These are phyloP conservation scores for Phytopythium litorale DNA, from an alignment of 352 stramenopile genomes.

Conservation along the genomic window DNA sequence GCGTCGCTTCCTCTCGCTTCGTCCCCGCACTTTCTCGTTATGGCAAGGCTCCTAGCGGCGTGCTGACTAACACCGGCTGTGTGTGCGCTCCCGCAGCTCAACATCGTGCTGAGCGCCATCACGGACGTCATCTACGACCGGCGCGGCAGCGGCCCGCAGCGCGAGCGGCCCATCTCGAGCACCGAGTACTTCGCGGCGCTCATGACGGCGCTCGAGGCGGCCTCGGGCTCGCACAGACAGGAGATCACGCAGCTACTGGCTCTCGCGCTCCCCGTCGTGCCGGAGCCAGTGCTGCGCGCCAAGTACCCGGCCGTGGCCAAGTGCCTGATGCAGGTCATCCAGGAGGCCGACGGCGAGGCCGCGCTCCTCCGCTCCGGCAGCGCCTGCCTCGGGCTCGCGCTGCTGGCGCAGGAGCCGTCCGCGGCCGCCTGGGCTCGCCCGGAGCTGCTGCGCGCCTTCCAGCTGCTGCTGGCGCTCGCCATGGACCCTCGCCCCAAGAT, in stretches of 20 bases:
- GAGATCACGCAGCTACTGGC: conserved; percentile 75
- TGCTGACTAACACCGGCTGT: too few species aligned
- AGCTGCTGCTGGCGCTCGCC: conserved; percentile 69
- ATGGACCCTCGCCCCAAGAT: conserved; percentile 83
- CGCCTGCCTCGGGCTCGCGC: conserved; percentile 51
- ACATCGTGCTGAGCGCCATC: conserved; percentile 80
- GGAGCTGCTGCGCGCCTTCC: conserved; percentile 72
- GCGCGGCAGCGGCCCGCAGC: conserved; percentile 12
- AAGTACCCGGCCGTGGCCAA: conserved; percentile 79
- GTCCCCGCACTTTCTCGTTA: not conserved
- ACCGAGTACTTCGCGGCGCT: conserved; percentile 87
- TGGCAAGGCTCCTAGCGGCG: too few species aligned
- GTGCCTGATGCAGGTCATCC: conserved; percentile 60
- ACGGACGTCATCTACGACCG: conserved; percentile 82
- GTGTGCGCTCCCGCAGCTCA: conserved; percentile 33
- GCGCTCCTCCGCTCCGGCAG: conserved; percentile 60
- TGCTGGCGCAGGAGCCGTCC: conserved; percentile 75
- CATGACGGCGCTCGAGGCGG: conserved; percentile 83
- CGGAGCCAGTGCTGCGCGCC: conserved; percentile 67
- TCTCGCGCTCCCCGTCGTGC: conserved; percentile 69
- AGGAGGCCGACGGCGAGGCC: conserved; percentile 60
- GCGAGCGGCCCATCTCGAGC: conserved; percentile 43
- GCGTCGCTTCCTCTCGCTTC: not conserved
- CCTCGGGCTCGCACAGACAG: conserved; percentile 64
- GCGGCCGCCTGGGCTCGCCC: conserved; percentile 54